phyloP scores from a whole-genome alignment of 1,139 yeast species.

The Candida sp. region DNA sequence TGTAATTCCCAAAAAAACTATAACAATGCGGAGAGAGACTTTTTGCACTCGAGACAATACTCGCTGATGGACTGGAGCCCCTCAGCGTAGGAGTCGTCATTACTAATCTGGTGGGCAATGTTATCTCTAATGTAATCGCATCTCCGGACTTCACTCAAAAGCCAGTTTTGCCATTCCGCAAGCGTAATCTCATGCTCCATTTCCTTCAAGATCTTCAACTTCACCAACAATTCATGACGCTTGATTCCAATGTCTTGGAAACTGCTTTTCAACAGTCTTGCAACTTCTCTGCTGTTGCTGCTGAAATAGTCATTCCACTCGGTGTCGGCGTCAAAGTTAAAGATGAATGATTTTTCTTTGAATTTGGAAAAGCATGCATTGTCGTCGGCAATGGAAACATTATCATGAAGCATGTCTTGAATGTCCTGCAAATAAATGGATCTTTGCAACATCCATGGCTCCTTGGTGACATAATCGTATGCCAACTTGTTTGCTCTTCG shows the following conservation, averaged over 20 bases:
- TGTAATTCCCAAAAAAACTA: neutral
- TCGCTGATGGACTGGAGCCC: conserved; percentile 27
- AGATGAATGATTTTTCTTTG: conserved; percentile 39
- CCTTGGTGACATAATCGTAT: conserved; percentile 35
- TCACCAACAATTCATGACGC: conserved; percentile 77
- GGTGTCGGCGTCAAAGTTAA: conserved; percentile 29
- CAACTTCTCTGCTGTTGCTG: conserved; percentile 32
- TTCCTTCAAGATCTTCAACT: conserved; percentile 67
- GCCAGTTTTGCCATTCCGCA: conserved; percentile 79
- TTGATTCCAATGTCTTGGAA: conserved; percentile 71
- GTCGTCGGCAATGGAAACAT: conserved; percentile 11
- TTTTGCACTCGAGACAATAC: conserved; percentile 33
- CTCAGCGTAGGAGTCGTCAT: conserved; percentile 15
- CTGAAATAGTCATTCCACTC: conserved; percentile 29
- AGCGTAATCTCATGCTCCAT: conserved; percentile 69
- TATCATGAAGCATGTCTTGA: conserved; percentile 45
- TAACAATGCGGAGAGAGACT: conserved; percentile 10
- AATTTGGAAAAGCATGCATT: conserved; percentile 39
- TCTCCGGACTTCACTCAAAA: conserved; percentile 62
- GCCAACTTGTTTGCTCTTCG: conserved; percentile 55
- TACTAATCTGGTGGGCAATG: conserved; percentile 19
- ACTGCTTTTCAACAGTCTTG: conserved; percentile 45
- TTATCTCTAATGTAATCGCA: conserved; percentile 50
- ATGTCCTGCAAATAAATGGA: conserved; percentile 71
- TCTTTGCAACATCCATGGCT: conserved; percentile 57